Base-by-base conservation (phyloP, 2,329 filamentous ascomycete genomes). In the Boeremia lycopersici region DNA sequence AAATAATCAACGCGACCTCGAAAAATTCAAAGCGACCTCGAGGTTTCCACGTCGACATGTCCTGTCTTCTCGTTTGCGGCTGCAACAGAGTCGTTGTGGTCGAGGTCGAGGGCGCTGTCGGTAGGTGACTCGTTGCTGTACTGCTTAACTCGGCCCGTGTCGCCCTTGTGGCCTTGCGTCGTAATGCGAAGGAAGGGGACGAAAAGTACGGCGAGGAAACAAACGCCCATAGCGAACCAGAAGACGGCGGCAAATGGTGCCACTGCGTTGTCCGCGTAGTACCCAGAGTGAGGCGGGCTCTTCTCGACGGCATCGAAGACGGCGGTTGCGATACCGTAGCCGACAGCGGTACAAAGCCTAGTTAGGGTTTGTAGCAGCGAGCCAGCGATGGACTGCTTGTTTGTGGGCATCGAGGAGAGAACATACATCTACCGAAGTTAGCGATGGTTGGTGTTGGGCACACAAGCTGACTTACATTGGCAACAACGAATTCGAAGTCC, bases 401-500 rank as follows among this genome's bases (percentile, higher is more conserved):
- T 77, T 1, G 77, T 70, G 0, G 86, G 85, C 47, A 89, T 81
- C 0, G 84, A 84, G 4, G 84, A 86, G 79, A 89, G 84, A 48
- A 89, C 86, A 60, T 89, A 89, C 82, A 89, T 87, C 80, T 86
- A 55, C 2, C 7, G 6, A 19, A 4, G 25, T 60, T 19, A 57
- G 49, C 19, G 5, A 35, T 1, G 34, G 13, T 9, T 13, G 29
- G 1, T 4, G 10, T 23, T 31, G 7, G 10, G 17, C 10, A 3
- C 6, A 31, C n/a, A 10, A 9, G 17, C 12, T 2, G 7, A 74
- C 82, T 62, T 68, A 86, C 83, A 63, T 90, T 89, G 3, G 84
- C 82, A 19, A 89, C 86, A 56, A 89, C 88, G 70, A 89, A 89
- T 53, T 89, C 83, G 30, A 90, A 82, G 65, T 89, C 88, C 0